Percentiles rank a stretch among this genome's conserved stretches.
Conservation (phyloP, 1,139 yeast species). For the Hansenula lynferdii region DNA sequence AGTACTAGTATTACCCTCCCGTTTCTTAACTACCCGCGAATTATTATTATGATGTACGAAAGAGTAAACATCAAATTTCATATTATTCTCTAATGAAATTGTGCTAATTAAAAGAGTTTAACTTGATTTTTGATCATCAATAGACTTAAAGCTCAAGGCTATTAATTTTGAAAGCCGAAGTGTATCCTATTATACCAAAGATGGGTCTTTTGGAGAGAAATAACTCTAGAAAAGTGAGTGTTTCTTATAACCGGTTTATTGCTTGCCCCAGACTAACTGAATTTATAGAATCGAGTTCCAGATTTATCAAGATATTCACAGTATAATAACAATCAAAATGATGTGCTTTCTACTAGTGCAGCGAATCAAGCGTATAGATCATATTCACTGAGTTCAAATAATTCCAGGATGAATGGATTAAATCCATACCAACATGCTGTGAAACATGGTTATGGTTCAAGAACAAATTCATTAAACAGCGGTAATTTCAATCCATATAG, state of each 20-base stretch:
- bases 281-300: constrained; percentile 7
- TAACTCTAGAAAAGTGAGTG: constrained; percentile 1
- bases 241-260: too few relatives aligned
- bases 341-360: constrained; percentile 8
- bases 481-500: background rate
- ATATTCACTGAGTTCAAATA: background rate
- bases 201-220: constrained; percentile 4
- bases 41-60: too few relatives aligned
- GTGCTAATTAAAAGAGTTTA: too few relatives aligned
- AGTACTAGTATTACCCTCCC: too few relatives aligned
- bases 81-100: background rate
- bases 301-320: constrained; percentile 12
- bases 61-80: background rate
- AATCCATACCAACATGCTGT: too few relatives aligned
- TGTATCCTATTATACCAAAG: background rate
- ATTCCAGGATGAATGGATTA: background rate
- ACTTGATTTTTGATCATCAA: too few relatives aligned
- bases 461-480: constrained; percentile 4
- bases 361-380: constrained; percentile 13
- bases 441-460: too few relatives aligned
- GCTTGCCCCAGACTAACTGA: background rate
- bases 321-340: constrained; percentile 3
- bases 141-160: too few relatives aligned
- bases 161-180: too few relatives aligned
- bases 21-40: too few relatives aligned